Evolutionary conservation across 2,329 filamentous ascomycete genomes (phyloP).

Genomic region (Clarireedia paspali): DNA sequence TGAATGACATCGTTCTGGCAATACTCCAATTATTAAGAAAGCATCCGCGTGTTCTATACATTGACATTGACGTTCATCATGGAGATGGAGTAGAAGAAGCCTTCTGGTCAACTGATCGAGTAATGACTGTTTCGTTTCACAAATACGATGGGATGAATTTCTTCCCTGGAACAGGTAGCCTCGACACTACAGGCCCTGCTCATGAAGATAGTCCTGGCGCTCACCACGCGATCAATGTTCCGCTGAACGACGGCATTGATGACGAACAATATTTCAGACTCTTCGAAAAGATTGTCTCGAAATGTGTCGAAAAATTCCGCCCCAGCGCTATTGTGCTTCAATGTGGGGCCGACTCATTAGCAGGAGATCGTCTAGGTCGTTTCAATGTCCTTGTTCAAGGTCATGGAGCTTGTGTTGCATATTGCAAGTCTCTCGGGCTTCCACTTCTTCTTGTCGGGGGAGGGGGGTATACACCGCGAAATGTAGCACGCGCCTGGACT

Average conservation of each 20-base stretch:
- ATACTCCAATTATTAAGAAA: slow-evolving; percentile 81
- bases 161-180: slow-evolving; percentile 85
- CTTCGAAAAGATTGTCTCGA: slow-evolving; percentile 73
- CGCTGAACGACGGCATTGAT: slow-evolving; percentile 82
- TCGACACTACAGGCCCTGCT: slow-evolving; percentile 76
- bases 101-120: slow-evolving; percentile 81
- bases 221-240: slow-evolving; percentile 85
- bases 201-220: slow-evolving; percentile 80
- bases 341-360: slow-evolving; percentile 90
- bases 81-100: slow-evolving; percentile 88
- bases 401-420: slow-evolving; percentile 85
- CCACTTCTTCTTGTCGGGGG: slow-evolving; percentile 89
- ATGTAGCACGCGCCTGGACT: slow-evolving; percentile 93
- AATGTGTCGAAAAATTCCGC: slow-evolving; percentile 74
- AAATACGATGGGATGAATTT: slow-evolving; percentile 82
- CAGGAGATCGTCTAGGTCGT: slow-evolving; percentile 84
- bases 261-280: slow-evolving; percentile 82
- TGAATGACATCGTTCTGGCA: slow-evolving; percentile 95
- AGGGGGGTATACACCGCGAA: slow-evolving; percentile 92
- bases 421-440: slow-evolving; percentile 71
- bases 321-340: slow-evolving; percentile 89
- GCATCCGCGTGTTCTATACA: slow-evolving; percentile 82
- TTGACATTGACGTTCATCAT: slow-evolving; percentile 90
- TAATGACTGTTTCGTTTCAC: slow-evolving; percentile 92
- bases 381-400: slow-evolving; percentile 97